Base-by-base conservation (phyloP, 495 filamentous ascomycete genomes). In the Penicillium robsamsonii region DNA sequence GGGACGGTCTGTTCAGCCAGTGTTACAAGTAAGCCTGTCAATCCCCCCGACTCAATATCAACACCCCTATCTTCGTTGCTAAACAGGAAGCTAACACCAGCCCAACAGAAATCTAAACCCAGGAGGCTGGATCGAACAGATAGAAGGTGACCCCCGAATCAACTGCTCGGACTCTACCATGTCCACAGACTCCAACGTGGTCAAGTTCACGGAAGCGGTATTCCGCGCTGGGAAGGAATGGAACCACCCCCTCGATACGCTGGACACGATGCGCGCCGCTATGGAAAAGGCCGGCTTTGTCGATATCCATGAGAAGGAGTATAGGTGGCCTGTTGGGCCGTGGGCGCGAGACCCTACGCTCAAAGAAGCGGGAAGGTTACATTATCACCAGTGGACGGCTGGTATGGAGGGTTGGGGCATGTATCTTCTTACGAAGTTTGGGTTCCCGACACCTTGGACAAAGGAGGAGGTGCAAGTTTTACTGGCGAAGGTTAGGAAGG, bases 91-190 rank as follows among this genome's bases (percentile, higher is more conserved):
- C 11, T 33, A 12, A 56, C n/a, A 30, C 25, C 25, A 22, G 22
- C 25, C 4, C 1, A 27, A 27, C 17, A 52, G 49, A 13, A 62
- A 64, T 53, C 59, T 65, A 18, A 66, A 64, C 49, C 79, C 80
- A 4, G 79, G 80, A 50, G 80, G 74, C 30, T 82, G 75, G 64
- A 63, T 81, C 35, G 81, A 84, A 53, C 61, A 79, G 46, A 70
- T 78, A 55, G 80, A 84, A 47, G 61, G 78, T 9, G 58, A 65
- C 42, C 66, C 68, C 46, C 43, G 53, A 50, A 66, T 75, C 20
- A 44, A 47, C 6, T 73, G 65, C 57, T 74, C 78, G 56, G 79
- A 81, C 65, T 59, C 63, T 35, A 70, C 65, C 40, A 51, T 73
- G n/a, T 52, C 53, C 10, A 58, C 60, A 22, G 53, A 60, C 41